phyloP scores from a whole-genome alignment of 495 filamentous ascomycete species.

The Aspergillus taichungensis region DNA sequence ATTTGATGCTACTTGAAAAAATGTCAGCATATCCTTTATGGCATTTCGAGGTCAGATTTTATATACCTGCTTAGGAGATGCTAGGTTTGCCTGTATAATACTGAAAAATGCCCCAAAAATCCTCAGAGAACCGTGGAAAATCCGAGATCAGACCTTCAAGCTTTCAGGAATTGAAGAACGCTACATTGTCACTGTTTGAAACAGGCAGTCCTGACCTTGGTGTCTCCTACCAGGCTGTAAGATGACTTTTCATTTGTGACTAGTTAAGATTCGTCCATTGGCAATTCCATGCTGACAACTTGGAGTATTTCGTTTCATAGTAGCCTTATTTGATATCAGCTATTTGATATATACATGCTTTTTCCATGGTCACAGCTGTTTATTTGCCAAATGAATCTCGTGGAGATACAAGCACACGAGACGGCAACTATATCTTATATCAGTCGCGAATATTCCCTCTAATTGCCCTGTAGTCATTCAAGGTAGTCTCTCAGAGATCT shows the following conservation, averaged over 20 bases:
- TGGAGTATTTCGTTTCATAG: too few relatives aligned
- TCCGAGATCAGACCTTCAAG: neutral
- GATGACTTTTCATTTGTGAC: too few relatives aligned
- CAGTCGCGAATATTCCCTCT: too few relatives aligned
- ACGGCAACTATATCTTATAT: too few relatives aligned
- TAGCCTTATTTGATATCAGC: too few relatives aligned
- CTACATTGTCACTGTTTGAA: neutral
- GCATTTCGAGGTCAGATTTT: slow-evolving; percentile 9
- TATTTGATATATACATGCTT: too few relatives aligned
- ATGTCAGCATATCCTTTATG: slow-evolving; percentile 10
- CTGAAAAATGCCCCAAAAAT: slow-evolving; percentile 8
- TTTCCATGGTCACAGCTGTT: too few relatives aligned
- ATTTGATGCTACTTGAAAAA: slow-evolving; percentile 10
- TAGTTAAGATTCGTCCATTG: neutral
- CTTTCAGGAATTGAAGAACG: neutral
- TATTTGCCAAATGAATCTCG: too few relatives aligned
- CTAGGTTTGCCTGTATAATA: slow-evolving; percentile 5
- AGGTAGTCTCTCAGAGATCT: slow-evolving; percentile 11
- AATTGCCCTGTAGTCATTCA: neutral
- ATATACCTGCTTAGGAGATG: slow-evolving; percentile 10
- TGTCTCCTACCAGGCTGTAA: neutral
- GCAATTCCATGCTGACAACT: too few relatives aligned
- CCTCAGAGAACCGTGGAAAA: neutral
- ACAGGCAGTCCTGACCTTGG: neutral
- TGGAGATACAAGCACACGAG: too few relatives aligned